phyloP scores from a whole-genome alignment of 148 eudicot genomes.

The Beta vulgaris region DNA sequence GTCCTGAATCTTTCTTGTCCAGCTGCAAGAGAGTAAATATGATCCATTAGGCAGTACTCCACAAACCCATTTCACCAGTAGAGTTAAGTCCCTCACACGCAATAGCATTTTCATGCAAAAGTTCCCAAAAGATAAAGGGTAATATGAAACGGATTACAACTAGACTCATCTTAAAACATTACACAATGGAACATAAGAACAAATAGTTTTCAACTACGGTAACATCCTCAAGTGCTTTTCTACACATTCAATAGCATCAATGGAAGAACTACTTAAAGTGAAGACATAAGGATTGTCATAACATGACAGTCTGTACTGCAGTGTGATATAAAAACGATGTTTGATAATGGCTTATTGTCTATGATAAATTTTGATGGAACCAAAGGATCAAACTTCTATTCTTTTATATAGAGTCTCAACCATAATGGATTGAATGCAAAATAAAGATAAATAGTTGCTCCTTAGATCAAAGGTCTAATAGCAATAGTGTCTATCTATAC shows the following conservation, averaged over 20 bases:
- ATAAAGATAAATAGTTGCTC: too few species aligned
- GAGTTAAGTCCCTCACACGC: neutral
- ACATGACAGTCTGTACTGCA: neutral
- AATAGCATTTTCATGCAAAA: neutral
- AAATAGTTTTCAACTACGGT: neutral
- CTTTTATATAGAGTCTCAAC: too few species aligned
- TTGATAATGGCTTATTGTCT: neutral
- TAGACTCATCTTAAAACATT: neutral
- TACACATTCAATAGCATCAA: neutral
- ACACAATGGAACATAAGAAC: neutral
- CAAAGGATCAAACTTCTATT: too few species aligned
- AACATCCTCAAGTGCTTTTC: neutral
- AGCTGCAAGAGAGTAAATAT: conserved; percentile 50
- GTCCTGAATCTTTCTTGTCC: conserved; percentile 98
- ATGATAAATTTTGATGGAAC: neutral
- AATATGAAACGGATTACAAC: neutral
- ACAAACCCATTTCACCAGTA: neutral
- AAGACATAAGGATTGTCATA: neutral
- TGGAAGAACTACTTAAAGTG: neutral
- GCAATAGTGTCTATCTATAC: too few species aligned
- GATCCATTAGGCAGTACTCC: conserved; percentile 1
- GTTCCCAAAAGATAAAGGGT: neutral
- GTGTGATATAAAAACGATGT: neutral
- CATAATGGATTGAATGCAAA: neutral
- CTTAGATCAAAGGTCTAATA: too few species aligned